These are phyloP conservation scores for Hypoxylon sp. DNA, from an alignment of 2,329 filamentous ascomycete genomes.

Conservation along the genomic window DNA sequence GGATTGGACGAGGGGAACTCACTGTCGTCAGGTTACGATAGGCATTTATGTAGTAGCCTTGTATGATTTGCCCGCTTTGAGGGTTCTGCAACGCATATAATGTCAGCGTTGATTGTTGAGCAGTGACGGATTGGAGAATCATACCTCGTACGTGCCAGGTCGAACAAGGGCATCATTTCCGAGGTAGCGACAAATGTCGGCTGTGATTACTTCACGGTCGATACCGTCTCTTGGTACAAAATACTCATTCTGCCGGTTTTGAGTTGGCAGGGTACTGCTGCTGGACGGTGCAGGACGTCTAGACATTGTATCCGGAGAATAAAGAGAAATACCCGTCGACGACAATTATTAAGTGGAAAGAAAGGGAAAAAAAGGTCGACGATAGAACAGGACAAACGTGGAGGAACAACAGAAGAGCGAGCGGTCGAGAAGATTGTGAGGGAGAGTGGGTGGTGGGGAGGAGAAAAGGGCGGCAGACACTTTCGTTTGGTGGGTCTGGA, in stretches of 20 bases:
- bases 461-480: slow-evolving; percentile 52
- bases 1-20: slow-evolving; percentile 56
- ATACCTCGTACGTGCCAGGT: slow-evolving; percentile 80
- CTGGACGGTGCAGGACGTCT: slow-evolving; percentile 57
- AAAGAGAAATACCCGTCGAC: slow-evolving; percentile 44
- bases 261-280: slow-evolving; percentile 58
- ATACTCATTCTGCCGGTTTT: slow-evolving; percentile 78
- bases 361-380: slow-evolving; percentile 38
- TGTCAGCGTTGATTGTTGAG: slow-evolving; percentile 45
- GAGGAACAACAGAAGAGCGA: slow-evolving; percentile 46
- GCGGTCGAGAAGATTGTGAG: slow-evolving; percentile 44
- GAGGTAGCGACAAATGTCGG: slow-evolving; percentile 86
- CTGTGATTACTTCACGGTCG: slow-evolving; percentile 86
- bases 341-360: slow-evolving; percentile 32
- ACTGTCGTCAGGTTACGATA: slow-evolving; percentile 85
- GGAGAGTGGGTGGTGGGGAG: slow-evolving; percentile 52
- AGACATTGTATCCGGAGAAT: slow-evolving; percentile 53
- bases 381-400: slow-evolving; percentile 34
- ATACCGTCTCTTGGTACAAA: slow-evolving; percentile 86
- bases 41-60: slow-evolving; percentile 83
- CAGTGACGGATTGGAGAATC: slow-evolving; percentile 38
- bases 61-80: slow-evolving; percentile 71
- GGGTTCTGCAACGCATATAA: slow-evolving; percentile 61
- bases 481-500: slow-evolving; percentile 40
- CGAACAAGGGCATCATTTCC: slow-evolving; percentile 86